Evolutionary conservation across 2,329 filamentous ascomycete genomes (phyloP).

Genomic region (Pyrenochaeta sp.): DNA sequence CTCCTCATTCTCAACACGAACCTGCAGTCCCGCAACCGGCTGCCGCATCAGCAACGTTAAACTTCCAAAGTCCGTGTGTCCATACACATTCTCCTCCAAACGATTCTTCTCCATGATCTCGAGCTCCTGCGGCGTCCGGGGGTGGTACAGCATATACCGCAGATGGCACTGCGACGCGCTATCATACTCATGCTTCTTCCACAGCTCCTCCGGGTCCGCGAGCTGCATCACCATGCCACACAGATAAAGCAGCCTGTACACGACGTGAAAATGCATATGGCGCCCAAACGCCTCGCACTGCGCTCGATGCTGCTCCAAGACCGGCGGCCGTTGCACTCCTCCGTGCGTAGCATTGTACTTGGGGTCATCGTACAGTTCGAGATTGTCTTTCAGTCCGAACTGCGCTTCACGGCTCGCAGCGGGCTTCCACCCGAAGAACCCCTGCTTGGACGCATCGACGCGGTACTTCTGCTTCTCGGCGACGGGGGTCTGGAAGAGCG

Average conservation of each 20-base stretch:
- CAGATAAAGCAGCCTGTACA: conserved; percentile 11
- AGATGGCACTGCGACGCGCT: conserved; percentile 10
- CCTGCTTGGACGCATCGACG: conserved; percentile 8
- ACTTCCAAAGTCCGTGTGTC: conserved; percentile 64
- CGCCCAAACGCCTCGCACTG: conserved; percentile 9
- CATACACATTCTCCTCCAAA: conserved; percentile 27
- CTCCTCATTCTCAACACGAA: conserved; percentile 34
- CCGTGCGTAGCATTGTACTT: conserved; percentile 9
- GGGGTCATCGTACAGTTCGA: conserved; percentile 15
- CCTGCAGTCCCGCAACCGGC: conserved; percentile 63
- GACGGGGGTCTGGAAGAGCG: conserved; percentile 8
- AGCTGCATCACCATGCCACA: conserved; percentile 17
- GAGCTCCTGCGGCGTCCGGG: conserved; percentile 8
- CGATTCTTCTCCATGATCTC: conserved; percentile 6
- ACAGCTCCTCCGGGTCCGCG: conserved; percentile 7
- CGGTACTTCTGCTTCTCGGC: conserved; percentile 8
- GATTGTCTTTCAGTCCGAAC: conserved; percentile 12
- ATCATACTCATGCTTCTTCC: conserved; percentile 13
- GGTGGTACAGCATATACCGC: conserved; percentile 19
- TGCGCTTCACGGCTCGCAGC: conserved; percentile 1
- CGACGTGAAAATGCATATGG: conserved; percentile 15
- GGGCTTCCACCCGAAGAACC: conserved; percentile 20
- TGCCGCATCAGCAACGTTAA: conserved; percentile 65
- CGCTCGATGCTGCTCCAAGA: not conserved
- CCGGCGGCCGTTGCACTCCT: not conserved